Percentiles rank a stretch among this genome's conserved stretches.
phyloP scores from a whole-genome alignment of 1,284 basidiomycete genomes.

The Entoloma clypeatum region DNA sequence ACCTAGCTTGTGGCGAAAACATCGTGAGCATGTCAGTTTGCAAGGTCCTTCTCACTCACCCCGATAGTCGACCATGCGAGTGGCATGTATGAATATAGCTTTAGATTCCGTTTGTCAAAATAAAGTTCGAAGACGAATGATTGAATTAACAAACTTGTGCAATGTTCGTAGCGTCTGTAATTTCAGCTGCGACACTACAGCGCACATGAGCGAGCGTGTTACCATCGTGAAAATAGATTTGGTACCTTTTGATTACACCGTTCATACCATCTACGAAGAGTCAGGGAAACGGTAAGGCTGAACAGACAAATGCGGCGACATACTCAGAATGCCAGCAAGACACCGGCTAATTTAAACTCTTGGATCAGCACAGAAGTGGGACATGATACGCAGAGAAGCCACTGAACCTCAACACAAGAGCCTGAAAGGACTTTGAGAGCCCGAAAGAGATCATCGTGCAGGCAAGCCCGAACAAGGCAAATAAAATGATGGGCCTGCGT shows the following conservation, averaged over 20 bases:
- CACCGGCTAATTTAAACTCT: too few species aligned
- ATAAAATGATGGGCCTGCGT: constrained; percentile 60
- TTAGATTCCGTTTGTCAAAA: neutral
- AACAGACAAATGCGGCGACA: neutral
- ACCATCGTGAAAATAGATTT: too few species aligned
- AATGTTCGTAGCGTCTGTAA: constrained; percentile 43
- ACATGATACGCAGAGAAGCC: too few species aligned
- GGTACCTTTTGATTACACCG: constrained; percentile 14
- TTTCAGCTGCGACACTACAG: constrained; percentile 18
- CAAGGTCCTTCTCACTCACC: constrained; percentile 28
- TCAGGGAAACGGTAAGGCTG: neutral
- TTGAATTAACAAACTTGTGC: constrained; percentile 36
- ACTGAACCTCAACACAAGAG: constrained; percentile 53
- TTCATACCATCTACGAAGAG: constrained; percentile 12
- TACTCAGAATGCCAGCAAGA: constrained; percentile 13
- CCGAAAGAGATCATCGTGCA: constrained; percentile 62
- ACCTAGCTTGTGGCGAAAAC: constrained; percentile 21
- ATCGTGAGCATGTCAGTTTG: neutral
- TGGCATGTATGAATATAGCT: constrained; percentile 29
- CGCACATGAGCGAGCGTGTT: neutral
- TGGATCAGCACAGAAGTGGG: too few species aligned
- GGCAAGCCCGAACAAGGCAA: constrained; percentile 54
- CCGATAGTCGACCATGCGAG: constrained; percentile 42
- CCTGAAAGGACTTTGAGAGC: constrained; percentile 55
- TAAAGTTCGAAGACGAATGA: neutral